Conservation (phyloP, 2,329 filamentous ascomycete species). For the Colletotrichum limetticola region DNA sequence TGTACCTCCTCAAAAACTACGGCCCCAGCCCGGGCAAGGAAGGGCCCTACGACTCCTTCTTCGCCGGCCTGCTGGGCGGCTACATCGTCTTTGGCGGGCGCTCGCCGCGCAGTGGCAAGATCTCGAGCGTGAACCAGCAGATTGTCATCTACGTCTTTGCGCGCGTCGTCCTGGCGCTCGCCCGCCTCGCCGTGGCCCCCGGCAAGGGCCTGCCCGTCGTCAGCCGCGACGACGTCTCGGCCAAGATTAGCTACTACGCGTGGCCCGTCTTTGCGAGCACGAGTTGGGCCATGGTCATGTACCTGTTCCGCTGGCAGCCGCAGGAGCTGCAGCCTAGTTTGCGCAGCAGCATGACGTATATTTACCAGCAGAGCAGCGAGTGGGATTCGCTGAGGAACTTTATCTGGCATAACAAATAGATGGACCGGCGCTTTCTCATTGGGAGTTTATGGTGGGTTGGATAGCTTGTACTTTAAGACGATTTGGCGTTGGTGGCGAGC, state of each 20-base stretch:
- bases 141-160: conserved; percentile 99
- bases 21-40: conserved; percentile 70
- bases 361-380: conserved; percentile 88
- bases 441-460: neutral
- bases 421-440: neutral
- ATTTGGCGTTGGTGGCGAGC: conserved; percentile 13
- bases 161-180: conserved; percentile 85
- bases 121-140: conserved; percentile 90
- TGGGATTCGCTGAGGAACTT: conserved; percentile 91
- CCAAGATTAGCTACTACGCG: conserved; percentile 72
- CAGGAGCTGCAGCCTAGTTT: conserved; percentile 91
- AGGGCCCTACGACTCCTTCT: conserved; percentile 82
- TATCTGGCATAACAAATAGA: conserved; percentile 81
- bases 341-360: conserved; percentile 96
- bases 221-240: conserved; percentile 56
- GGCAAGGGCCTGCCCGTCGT: conserved; percentile 61
- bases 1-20: conserved; percentile 77
- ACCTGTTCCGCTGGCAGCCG: conserved; percentile 91
- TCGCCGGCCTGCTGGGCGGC: conserved; percentile 88
- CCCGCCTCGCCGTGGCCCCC: conserved; percentile 82
- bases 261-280: conserved; percentile 94
- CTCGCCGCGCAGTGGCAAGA: conserved; percentile 70
- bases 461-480: conserved; percentile 13
- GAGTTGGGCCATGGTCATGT: conserved; percentile 96
- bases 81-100: conserved; percentile 89